Evolutionary conservation across 2,329 filamentous ascomycete species (phyloP).

Genomic region (Chaetomiaceae sp.): DNA sequence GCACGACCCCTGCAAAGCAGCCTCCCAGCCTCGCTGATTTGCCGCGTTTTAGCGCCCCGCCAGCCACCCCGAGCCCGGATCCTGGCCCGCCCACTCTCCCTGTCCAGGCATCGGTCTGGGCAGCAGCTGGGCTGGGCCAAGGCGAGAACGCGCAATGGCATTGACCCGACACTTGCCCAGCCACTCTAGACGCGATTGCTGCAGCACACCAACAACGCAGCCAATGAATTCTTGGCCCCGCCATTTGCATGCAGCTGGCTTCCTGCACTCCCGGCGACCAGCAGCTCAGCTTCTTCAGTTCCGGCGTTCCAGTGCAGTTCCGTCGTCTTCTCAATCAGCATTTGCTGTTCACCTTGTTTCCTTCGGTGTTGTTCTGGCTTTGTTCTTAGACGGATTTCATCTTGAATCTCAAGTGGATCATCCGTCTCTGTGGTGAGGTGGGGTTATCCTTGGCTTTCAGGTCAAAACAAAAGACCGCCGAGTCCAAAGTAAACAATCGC

Average conservation of each 20-base stretch:
- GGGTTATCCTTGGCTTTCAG: background rate
- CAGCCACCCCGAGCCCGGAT: conserved; percentile 13
- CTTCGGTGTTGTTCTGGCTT: background rate
- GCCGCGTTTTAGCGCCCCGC: background rate
- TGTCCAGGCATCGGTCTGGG: too few relatives aligned
- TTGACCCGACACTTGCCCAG: conserved; percentile 12
- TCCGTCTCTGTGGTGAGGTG: too few relatives aligned
- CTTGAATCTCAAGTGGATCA: background rate
- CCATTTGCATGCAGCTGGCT: background rate
- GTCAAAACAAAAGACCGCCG: background rate
- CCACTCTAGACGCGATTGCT: conserved; percentile 16
- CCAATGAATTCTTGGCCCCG: too few relatives aligned
- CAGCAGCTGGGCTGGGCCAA: too few relatives aligned
- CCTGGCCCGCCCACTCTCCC: too few relatives aligned
- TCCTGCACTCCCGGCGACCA: background rate
- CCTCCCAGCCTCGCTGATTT: conserved; percentile 19
- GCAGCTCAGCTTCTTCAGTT: background rate
- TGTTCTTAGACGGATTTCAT: background rate
- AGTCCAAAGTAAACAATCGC: conserved; percentile 18
- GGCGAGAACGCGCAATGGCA: conserved; percentile 5
- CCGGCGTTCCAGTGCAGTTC: background rate
- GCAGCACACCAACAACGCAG: conserved; percentile 1
- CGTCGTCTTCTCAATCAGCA: too few relatives aligned
- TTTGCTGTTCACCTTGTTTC: background rate
- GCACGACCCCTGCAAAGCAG: conserved; percentile 4